A percentile compares a stretch with the other conserved stretches of the same genome.
Evolutionary conservation across 208 protist genomes (phyloP).

Genomic region (Strigomonas culicis): DNA sequence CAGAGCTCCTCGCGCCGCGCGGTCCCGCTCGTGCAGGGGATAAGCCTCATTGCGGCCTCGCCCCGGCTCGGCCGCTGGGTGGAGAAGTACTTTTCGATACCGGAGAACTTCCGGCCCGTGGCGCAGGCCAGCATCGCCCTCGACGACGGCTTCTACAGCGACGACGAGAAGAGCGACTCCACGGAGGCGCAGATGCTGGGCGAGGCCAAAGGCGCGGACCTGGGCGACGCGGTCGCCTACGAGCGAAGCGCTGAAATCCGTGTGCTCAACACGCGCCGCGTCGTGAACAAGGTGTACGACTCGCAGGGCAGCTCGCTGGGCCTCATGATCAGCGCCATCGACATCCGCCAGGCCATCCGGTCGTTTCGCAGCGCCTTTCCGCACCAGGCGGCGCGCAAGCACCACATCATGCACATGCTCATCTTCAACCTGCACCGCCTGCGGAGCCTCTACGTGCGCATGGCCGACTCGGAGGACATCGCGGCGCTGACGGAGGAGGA

Average conservation of each 20-base stretch:
- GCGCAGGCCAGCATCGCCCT: not conserved
- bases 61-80: slow-evolving; percentile 45
- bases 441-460: slow-evolving; percentile 58
- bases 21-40: no score
- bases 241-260: slow-evolving; percentile 76
- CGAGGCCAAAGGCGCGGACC: slow-evolving; percentile 26
- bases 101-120: slow-evolving; percentile 17
- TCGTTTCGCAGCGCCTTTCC: slow-evolving; percentile 50
- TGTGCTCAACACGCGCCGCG: slow-evolving; percentile 64
- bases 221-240: slow-evolving; percentile 73
- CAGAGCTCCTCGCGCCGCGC: no score
- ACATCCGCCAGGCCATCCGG: slow-evolving; percentile 54
- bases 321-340: slow-evolving; percentile 71
- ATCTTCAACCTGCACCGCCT: slow-evolving; percentile 71
- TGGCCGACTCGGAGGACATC: slow-evolving; percentile 36
- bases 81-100: slow-evolving; percentile 33
- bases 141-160: slow-evolving; percentile 47
- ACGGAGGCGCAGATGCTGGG: not conserved
- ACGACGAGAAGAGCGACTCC: slow-evolving; percentile 22
- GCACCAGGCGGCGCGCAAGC: slow-evolving; percentile 49
- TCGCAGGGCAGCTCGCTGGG: slow-evolving; percentile 46
- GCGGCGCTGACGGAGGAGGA: slow-evolving; percentile 32
- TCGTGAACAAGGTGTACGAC: slow-evolving; percentile 83
- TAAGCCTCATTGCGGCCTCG: slow-evolving; percentile 15
- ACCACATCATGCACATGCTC: slow-evolving; percentile 66